These are phyloP conservation scores for Lactarius hengduanensis DNA, from an alignment of 768 basidiomycete genomes.

Conservation along the genomic window DNA sequence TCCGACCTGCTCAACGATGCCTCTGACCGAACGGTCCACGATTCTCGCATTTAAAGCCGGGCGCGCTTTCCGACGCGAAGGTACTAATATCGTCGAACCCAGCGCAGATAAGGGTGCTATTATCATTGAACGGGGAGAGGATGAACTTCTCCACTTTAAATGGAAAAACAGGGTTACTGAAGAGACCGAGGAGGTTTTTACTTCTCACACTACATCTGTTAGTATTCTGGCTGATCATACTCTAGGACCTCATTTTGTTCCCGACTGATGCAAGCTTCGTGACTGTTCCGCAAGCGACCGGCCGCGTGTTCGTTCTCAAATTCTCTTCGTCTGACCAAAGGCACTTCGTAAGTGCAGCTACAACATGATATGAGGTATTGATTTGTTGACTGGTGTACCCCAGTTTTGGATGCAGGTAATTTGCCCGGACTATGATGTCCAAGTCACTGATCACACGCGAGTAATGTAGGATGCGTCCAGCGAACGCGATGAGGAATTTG, in stretches of 20 bases:
- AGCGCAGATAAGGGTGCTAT: slow-evolving; percentile 72
- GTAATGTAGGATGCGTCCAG: slow-evolving; percentile 59
- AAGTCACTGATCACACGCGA: slow-evolving; percentile 3
- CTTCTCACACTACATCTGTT: not conserved
- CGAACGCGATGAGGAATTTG: slow-evolving; percentile 69
- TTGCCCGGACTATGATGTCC: not conserved
- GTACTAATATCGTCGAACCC: slow-evolving; percentile 67
- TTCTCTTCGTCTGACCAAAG: slow-evolving; percentile 88
- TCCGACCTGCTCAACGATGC: slow-evolving; percentile 15
- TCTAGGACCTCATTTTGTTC: slow-evolving; percentile 83
- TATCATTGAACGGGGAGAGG: slow-evolving; percentile 64
- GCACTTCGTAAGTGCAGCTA: slow-evolving; percentile 67
- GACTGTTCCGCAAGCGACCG: slow-evolving; percentile 66
- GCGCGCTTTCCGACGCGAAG: slow-evolving; percentile 66
- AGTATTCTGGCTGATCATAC: not conserved
- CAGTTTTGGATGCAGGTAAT: slow-evolving; percentile 89
- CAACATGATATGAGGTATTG: not conserved
- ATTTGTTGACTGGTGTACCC: not conserved
- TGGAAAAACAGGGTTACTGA: slow-evolving; percentile 75
- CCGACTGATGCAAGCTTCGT: slow-evolving; percentile 81
- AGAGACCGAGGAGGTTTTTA: slow-evolving; percentile 57
- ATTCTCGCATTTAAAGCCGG: slow-evolving; percentile 65
- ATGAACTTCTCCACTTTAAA: slow-evolving; percentile 72
- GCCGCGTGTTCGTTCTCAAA: slow-evolving; percentile 83
- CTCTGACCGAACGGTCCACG: slow-evolving; percentile 25